Evolutionary conservation across 257 asterid genomes (phyloP).

Genomic region (Ligustrum vulgare): DNA sequence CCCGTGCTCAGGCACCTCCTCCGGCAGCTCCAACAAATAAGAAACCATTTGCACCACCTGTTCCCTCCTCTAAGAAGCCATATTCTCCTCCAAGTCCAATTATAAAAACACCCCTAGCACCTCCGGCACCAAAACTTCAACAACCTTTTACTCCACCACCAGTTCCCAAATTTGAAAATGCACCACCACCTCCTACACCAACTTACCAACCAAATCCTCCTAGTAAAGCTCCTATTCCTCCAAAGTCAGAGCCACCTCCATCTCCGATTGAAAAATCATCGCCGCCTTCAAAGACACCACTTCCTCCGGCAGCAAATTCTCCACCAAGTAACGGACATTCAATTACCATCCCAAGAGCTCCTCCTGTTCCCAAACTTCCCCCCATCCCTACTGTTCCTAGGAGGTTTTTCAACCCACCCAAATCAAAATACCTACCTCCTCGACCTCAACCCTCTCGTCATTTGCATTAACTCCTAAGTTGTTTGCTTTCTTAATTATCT

Average conservation of each 20-base stretch:
- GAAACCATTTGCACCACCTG: constrained; percentile 7
- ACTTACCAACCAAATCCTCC: constrained; percentile 7
- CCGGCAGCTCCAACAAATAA: constrained; percentile 1
- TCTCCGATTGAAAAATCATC: neutral
- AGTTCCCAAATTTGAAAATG: constrained; percentile 5
- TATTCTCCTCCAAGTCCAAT: constrained; percentile 13
- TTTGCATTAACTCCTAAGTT: neutral
- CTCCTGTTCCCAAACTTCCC: constrained; percentile 61
- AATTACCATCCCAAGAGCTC: constrained; percentile 51
- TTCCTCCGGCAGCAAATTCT: constrained; percentile 12
- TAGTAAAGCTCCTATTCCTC: neutral
- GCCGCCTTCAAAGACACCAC: neutral
- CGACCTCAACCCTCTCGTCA: neutral
- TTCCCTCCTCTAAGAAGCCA: constrained; percentile 6
- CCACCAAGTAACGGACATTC: constrained; percentile 29
- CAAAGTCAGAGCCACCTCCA: constrained; percentile 15
- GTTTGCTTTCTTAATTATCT: neutral
- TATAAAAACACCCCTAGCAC: constrained; percentile 22
- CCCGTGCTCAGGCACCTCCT: neutral
- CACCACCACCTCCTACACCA: constrained; percentile 22
- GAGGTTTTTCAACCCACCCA: constrained; percentile 47
- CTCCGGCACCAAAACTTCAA: constrained; percentile 21
- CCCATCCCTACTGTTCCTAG: constrained; percentile 44
- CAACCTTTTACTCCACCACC: constrained; percentile 2
- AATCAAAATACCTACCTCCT: constrained; percentile 28